These are phyloP conservation scores for Colletotrichum eremochloae DNA, from an alignment of 2,329 filamentous ascomycete genomes.

Conservation along the genomic window DNA sequence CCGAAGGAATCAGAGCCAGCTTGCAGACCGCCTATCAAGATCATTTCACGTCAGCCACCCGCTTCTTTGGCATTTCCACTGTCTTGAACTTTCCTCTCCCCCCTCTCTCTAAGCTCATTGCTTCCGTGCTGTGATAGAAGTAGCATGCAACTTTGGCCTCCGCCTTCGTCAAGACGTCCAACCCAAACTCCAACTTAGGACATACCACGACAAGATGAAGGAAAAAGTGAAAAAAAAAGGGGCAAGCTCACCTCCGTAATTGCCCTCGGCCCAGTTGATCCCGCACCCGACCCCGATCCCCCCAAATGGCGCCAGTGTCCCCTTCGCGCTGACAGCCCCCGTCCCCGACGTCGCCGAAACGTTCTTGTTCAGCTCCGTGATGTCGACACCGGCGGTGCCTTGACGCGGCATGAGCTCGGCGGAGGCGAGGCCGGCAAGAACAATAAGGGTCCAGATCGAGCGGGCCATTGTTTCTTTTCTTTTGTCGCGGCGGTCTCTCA, in stretches of 20 bases:
- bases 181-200: not conserved
- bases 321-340: slow-evolving; percentile 34
- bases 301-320: slow-evolving; percentile 29
- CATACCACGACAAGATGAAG: not conserved
- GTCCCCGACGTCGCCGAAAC: slow-evolving; percentile 24
- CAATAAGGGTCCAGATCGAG: not conserved
- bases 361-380: slow-evolving; percentile 36
- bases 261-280: slow-evolving; percentile 30
- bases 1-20: slow-evolving; percentile 37
- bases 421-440: slow-evolving; percentile 23
- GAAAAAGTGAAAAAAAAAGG: not conserved
- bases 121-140: too few relatives aligned
- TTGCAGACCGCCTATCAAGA: slow-evolving; percentile 20
- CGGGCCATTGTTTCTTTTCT: slow-evolving; percentile 3
- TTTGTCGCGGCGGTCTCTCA: not conserved
- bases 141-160: not conserved
- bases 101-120: not conserved
- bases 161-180: not conserved
- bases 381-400: slow-evolving; percentile 15
- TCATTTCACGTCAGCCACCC: not conserved
- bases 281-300: slow-evolving; percentile 33
- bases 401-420: slow-evolving; percentile 1
- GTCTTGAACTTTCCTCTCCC: not conserved
- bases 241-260: slow-evolving; percentile 28
- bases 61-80: not conserved